Percentiles rank a stretch among this genome's conserved stretches.
These are phyloP conservation scores for Lonicera japonica DNA, from an alignment of 129 eudicot species.

Conservation along the genomic window DNA sequence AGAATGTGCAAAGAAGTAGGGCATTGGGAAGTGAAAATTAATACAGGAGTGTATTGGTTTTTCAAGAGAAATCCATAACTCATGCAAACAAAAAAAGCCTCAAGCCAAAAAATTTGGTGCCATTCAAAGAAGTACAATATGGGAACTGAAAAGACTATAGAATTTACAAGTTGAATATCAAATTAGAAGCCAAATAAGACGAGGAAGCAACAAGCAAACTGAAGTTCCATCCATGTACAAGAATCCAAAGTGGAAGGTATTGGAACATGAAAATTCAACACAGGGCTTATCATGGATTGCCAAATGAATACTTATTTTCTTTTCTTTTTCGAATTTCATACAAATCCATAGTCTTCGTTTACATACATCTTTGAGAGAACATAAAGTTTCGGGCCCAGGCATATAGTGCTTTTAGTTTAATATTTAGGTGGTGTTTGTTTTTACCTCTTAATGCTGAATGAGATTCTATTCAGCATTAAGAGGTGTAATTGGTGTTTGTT, in stretches of 20 bases:
- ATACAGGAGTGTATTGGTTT: conserved; percentile 10
- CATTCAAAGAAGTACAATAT: conserved; percentile 4
- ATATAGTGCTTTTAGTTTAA: conserved; percentile 20
- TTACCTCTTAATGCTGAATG: too few relatives aligned
- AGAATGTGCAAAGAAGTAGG: too few relatives aligned
- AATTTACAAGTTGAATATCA: conserved; percentile 10
- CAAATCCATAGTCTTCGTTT: conserved; percentile 26
- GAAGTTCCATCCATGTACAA: neutral
- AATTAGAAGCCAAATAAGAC: conserved; percentile 17
- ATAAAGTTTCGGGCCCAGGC: conserved; percentile 19
- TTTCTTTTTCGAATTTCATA: conserved; percentile 10
- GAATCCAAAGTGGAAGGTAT: conserved; percentile 3
- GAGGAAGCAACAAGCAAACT: too few relatives aligned
- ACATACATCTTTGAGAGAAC: conserved; percentile 23
- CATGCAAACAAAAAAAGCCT: conserved; percentile 21
- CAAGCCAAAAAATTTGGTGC: conserved; percentile 13
- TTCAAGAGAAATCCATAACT: conserved; percentile 9
- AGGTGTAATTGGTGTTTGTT: too few relatives aligned
- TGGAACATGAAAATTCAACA: neutral
- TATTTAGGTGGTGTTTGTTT: conserved; percentile 8
- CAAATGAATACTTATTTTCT: conserved; percentile 10
- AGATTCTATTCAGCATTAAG: too few relatives aligned
- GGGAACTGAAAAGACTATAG: conserved; percentile 13
- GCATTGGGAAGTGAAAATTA: neutral
- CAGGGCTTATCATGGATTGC: neutral